A percentile compares a stretch with the other conserved stretches of the same genome.
These are phyloP conservation scores for Flaveria bidentis DNA, from an alignment of 129 eudicot species.

Conservation along the genomic window DNA sequence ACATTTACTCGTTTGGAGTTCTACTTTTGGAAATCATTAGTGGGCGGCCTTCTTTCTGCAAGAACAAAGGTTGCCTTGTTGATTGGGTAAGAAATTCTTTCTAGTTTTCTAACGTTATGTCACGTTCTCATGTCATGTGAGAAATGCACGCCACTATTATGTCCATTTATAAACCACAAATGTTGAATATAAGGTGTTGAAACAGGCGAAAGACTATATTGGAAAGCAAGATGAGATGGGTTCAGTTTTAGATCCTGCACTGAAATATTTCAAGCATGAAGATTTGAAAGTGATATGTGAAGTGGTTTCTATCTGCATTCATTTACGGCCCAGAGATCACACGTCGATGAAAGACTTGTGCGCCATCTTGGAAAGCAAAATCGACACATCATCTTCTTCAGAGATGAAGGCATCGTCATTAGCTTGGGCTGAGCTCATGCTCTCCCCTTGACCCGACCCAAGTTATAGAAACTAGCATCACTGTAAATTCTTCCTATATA, in stretches of 20 bases:
- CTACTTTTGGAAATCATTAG: constrained; percentile 82
- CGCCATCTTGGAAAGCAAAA: constrained; percentile 60
- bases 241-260: constrained; percentile 63
- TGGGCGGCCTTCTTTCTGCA: constrained; percentile 80
- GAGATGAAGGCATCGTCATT: constrained; percentile 69
- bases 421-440: constrained; percentile 98
- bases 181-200: constrained; percentile 9
- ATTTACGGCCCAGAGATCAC: constrained; percentile 47
- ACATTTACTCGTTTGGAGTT: constrained; percentile 83
- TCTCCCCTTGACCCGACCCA: constrained; percentile 52
- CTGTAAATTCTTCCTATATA: constrained; percentile 32
- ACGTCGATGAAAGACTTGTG: constrained; percentile 66
- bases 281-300: constrained; percentile 78
- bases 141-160: not conserved
- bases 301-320: constrained; percentile 61
- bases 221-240: constrained; percentile 63
- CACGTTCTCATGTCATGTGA: not conserved
- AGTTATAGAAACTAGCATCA: constrained; percentile 6
- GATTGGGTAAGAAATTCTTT: constrained; percentile 70
- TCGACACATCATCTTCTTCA: constrained; percentile 70
- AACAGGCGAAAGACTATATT: constrained; percentile 80
- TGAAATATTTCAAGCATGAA: constrained; percentile 67
- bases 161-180: not conserved
- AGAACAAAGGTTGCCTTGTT: constrained; percentile 74
- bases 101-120: not conserved